Base-by-base conservation (phyloP, 192 early-diverging fungal species). In the Gigaspora rosea region DNA sequence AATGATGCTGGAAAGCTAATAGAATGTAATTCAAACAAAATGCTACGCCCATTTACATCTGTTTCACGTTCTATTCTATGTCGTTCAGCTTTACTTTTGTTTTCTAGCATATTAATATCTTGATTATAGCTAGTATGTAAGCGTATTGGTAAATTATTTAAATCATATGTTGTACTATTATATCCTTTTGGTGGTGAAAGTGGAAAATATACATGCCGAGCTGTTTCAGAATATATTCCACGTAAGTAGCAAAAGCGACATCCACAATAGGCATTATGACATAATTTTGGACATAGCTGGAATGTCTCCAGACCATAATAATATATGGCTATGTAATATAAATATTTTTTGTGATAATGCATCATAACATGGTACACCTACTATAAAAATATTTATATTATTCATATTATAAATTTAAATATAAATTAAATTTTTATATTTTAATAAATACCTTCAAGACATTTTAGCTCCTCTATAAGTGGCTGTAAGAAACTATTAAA, bases 401-500 rank as follows among this genome's bases (percentile, higher is more conserved):
- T 41, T 41, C 5, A 5, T 5, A 41, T 41, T 41, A 41, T 41
- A 41, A 41, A 41, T 5, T 41, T 41, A 41, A 41, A 41, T 41
- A 41, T 41, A 58, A 58, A 2, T 20, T 58, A 20, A 16, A 58
- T 58, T 16, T 20, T 58, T 20, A n/a, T n/a, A n/a, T 18, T 7
- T 1, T 58, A 58, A 58, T 20, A n/a, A 20, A n/a, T 58, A 58
- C 56, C 15, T 58, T 58, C 56, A 58, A 58, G 56, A 16, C 20
- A 20, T n/a, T 58, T 58, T 58, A 58, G 15, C 4, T 58, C 16
- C 7, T 58, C 56, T 58, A 58, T 20, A 7, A 58, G 56, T 58
- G 56, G 56, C 4, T 58, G 1, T 58, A 58, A 58, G 15, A 58
- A 58, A 58, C 56, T 58, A 58, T 58, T 58, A 58, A 58, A 58